Base-by-base conservation (phyloP, 2,329 filamentous ascomycete genomes). In the Biscogniauxia marginata region DNA sequence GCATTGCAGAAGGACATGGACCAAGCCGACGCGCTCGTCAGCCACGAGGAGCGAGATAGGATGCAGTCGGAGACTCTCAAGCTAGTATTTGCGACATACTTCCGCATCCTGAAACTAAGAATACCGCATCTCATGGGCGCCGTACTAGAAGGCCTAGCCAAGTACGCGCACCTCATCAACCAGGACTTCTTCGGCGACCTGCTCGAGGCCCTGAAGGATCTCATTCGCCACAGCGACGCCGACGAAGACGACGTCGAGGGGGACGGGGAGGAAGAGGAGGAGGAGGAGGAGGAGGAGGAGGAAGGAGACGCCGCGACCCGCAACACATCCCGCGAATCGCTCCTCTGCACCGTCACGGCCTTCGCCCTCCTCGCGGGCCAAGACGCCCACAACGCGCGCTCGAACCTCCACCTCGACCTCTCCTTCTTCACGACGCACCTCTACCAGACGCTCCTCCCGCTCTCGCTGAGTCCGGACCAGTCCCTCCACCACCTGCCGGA, bases 181-280 rank as follows among this genome's bases (percentile, higher is more conserved):
- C 92, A 99, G 70, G 91, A 99, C 71, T 98, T 99, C 79, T 99
- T 99, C 67, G 95, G 93, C 23, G 95, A 99, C 70, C 81, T 99
- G 24, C 84, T 99, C 9, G 95, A 98, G 74, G 93, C 92, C 0
- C 80, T 99, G 43, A 96, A 96, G 73, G 95, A 99, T 62, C 83
- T 99, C 46, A 93, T 98, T 66, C 84, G 85, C 3, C 85, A 93
- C 63, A 88, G 89, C 52, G 83, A 88, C 67, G 79, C 81, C 0
- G 77, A 81, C 16, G 79, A 79, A 3, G 76, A 79, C 9, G 75
- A 72, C 1, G 79, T 77, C 3, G 71, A 75, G 1, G 75, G 77
- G 13, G 74, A 75, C 2, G 70, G 65, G 3, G 70, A 70, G 0
- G 76, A 79, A 2, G 77, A 77, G 1, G 78, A 80, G 1, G 72